A percentile compares a stretch with the other conserved stretches of the same genome.
These are phyloP conservation scores for Amorphotheca resinae DNA, from an alignment of 495 filamentous ascomycete species.

Conservation along the genomic window DNA sequence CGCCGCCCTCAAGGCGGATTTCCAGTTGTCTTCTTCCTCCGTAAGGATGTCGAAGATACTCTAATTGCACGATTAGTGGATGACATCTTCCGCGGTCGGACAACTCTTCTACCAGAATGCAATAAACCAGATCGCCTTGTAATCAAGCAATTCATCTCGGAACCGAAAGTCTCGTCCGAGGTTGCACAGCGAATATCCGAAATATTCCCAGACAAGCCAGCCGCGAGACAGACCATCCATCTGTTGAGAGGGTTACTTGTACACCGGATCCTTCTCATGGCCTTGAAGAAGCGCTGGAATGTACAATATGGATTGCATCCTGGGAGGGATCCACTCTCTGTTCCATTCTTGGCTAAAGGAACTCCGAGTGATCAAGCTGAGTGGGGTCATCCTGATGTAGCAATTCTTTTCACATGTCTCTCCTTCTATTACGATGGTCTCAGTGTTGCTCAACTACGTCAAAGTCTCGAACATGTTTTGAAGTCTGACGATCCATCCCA, in stretches of 20 bases:
- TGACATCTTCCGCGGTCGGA: slow-evolving; percentile 19
- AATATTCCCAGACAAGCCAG: slow-evolving; percentile 23
- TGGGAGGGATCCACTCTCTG: slow-evolving; percentile 31
- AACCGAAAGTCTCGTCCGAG: slow-evolving; percentile 5
- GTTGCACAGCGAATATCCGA: slow-evolving; percentile 14
- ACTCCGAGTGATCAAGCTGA: slow-evolving; percentile 26
- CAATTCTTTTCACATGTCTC: slow-evolving; percentile 30
- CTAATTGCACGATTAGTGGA: slow-evolving; percentile 23
- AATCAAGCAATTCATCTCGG: slow-evolving; percentile 26
- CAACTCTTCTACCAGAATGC: slow-evolving; percentile 20
- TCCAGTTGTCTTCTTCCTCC: slow-evolving; percentile 30
- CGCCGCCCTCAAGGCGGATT: slow-evolving; percentile 21
- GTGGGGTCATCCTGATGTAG: slow-evolving; percentile 33
- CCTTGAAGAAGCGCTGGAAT: slow-evolving; percentile 32
- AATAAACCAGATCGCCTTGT: slow-evolving; percentile 9
- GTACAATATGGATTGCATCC: slow-evolving; percentile 33
- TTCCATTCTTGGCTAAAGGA: slow-evolving; percentile 33
- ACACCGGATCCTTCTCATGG: slow-evolving; percentile 27
- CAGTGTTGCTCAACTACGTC: slow-evolving; percentile 21
- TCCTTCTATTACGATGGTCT: slow-evolving; percentile 33
- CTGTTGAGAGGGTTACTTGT: slow-evolving; percentile 30
- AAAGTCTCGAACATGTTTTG: slow-evolving; percentile 24
- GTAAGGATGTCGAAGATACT: slow-evolving; percentile 25
- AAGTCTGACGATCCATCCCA: slow-evolving; percentile 38
- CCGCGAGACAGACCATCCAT: slow-evolving; percentile 24